Evolutionary conservation across 176 grass and related monocot genomes (phyloP).

Genomic region (Urochloa ruziziensis): DNA sequence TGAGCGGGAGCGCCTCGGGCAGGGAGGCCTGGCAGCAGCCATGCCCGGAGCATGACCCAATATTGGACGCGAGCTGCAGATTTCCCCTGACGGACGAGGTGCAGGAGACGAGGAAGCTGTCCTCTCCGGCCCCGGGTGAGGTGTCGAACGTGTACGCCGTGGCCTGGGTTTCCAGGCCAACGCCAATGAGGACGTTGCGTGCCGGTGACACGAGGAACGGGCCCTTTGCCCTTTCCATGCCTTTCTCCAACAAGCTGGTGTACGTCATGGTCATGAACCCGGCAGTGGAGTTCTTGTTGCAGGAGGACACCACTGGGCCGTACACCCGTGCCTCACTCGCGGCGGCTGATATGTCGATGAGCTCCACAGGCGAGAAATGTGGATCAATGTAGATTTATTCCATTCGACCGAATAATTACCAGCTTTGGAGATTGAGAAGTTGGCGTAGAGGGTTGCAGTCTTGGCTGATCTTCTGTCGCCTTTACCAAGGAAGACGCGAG

Average conservation of each 20-base stretch:
- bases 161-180: background rate
- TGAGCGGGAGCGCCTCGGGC: background rate
- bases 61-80: background rate
- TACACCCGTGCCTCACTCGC: background rate
- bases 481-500: background rate
- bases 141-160: accelerated
- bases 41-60: background rate
- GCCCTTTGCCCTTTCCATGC: background rate
- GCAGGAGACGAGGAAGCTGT: background rate
- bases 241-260: background rate
- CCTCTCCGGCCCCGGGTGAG: background rate
- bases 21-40: background rate
- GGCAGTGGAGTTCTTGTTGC: background rate
- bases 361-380: background rate
- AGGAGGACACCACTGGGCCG: background rate
- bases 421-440: background rate
- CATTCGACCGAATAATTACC: background rate
- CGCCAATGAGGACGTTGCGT: background rate
- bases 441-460: background rate
- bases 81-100: background rate
- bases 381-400: too few species aligned
- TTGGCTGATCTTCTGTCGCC: background rate
- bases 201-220: background rate
- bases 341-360: background rate
- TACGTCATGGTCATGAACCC: accelerated